A percentile compares a stretch with the other conserved stretches of the same genome.
These are phyloP conservation scores for Aspergillus saccharolyticus DNA, from an alignment of 495 filamentous ascomycete species.

Conservation along the genomic window DNA sequence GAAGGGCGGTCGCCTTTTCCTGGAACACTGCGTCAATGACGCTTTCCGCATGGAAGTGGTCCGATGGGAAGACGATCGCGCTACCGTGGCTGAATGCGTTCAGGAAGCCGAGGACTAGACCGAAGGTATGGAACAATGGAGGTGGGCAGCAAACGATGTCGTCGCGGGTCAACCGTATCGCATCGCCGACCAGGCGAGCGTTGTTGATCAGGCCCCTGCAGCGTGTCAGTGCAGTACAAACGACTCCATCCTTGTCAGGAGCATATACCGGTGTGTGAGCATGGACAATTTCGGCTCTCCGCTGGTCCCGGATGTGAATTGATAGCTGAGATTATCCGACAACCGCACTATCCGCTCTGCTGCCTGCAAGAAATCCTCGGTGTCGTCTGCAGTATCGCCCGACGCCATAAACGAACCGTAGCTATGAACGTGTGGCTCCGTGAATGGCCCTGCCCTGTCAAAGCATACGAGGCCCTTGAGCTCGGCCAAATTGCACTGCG, in stretches of 20 bases:
- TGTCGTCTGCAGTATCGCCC: background rate
- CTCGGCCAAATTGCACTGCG: background rate
- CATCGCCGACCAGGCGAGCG: slow-evolving; percentile 51
- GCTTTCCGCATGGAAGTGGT: slow-evolving; percentile 8
- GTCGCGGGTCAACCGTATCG: slow-evolving; percentile 58
- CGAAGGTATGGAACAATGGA: slow-evolving; percentile 16
- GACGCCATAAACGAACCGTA: background rate
- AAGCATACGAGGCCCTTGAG: background rate
- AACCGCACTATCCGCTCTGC: background rate
- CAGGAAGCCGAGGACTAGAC: slow-evolving; percentile 12
- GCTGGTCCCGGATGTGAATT: background rate
- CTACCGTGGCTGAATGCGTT: slow-evolving; percentile 8
- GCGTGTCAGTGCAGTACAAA: background rate
- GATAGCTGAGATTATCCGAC: background rate
- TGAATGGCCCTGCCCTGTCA: background rate
- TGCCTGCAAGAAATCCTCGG: background rate
- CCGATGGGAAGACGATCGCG: slow-evolving; percentile 7
- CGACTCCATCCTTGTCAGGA: background rate
- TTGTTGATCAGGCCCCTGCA: background rate
- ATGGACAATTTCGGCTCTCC: background rate
- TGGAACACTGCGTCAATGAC: slow-evolving; percentile 3
- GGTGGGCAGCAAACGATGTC: slow-evolving; percentile 40
- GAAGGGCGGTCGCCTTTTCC: slow-evolving; percentile 4
- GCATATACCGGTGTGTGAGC: background rate
- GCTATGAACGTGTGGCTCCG: background rate